phyloP scores from a whole-genome alignment of 1,284 basidiomycete species.

The Mycosarcoma mackinlayi region DNA sequence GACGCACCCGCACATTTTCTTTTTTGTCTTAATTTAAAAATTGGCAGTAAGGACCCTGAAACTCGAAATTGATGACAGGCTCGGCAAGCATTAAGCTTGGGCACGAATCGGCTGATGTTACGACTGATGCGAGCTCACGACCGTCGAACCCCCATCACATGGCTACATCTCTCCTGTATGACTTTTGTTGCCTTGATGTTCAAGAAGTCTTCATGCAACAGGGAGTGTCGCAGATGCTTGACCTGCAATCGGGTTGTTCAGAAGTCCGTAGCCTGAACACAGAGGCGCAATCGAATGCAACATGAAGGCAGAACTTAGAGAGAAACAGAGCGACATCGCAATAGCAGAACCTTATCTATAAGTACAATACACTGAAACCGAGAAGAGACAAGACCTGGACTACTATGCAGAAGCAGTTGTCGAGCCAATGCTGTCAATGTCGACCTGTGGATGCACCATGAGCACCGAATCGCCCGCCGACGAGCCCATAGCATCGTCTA shows the following conservation, averaged over 20 bases:
- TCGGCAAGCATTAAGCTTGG: neutral
- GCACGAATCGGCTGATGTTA: no score
- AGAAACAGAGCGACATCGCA: neutral
- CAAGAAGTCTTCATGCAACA: no score
- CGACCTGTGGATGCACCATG: conserved; percentile 62
- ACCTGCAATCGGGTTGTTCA: no score
- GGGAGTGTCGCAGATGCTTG: no score
- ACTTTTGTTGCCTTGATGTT: no score
- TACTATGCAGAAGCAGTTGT: conserved; percentile 12
- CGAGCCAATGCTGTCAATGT: conserved; percentile 57
- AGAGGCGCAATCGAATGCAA: no score
- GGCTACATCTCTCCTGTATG: no score
- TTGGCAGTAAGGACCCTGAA: neutral
- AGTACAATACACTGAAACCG: neutral
- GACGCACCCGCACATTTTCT: no score
- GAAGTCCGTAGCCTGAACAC: no score
- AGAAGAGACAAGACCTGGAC: neutral
- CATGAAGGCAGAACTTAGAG: no score
- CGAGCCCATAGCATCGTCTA: conserved; percentile 26
- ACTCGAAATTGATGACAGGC: neutral
- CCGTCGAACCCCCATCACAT: no score
- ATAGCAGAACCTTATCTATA: conserved; percentile 4
- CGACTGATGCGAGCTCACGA: neutral
- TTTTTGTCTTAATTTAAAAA: no score
- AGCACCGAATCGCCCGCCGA: conserved; percentile 39